Conservation (phyloP, 2,329 filamentous ascomycete genomes). For the Cordyceps fumosorosea region DNA sequence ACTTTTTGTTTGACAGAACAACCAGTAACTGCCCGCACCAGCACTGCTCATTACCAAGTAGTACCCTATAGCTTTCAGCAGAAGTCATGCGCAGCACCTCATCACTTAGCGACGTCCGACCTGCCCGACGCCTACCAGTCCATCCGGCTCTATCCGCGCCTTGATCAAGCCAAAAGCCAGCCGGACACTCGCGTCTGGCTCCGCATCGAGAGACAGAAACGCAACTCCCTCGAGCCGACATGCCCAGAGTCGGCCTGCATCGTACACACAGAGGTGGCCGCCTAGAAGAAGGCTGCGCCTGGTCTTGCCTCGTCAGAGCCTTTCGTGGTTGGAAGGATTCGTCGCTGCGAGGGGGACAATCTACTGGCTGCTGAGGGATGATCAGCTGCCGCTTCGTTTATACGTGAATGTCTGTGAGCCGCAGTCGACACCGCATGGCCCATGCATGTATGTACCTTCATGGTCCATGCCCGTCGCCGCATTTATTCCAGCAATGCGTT, state of each 20-base stretch:
- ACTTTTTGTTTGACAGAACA: constrained; percentile 35
- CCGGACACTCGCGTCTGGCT: too few species aligned
- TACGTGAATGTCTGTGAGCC: too few species aligned
- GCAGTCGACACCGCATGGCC: background rate
- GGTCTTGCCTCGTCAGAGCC: background rate
- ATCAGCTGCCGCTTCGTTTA: background rate
- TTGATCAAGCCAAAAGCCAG: too few species aligned
- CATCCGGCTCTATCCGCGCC: too few species aligned
- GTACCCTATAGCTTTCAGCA: too few species aligned
- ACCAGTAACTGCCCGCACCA: constrained; percentile 47
- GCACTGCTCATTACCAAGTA: constrained; percentile 16
- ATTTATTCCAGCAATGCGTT: background rate
- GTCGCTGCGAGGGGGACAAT: background rate
- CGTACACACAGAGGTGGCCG: constrained; percentile 5
- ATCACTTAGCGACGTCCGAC: too few species aligned
- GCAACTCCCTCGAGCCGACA: constrained; percentile 3
- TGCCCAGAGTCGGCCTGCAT: background rate
- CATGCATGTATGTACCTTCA: background rate
- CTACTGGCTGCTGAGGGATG: background rate
- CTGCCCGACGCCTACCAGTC: too few species aligned
- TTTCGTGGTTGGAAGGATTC: background rate
- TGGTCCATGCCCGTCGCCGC: background rate
- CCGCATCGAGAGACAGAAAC: constrained; percentile 22
- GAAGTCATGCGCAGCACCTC: too few species aligned
- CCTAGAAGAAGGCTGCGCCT: background rate